Percentiles rank a stretch among this genome's conserved stretches.
These are phyloP conservation scores for Cyanidioschyzon merolae DNA, from an alignment of 23 red algal genomes.

Conservation along the genomic window DNA sequence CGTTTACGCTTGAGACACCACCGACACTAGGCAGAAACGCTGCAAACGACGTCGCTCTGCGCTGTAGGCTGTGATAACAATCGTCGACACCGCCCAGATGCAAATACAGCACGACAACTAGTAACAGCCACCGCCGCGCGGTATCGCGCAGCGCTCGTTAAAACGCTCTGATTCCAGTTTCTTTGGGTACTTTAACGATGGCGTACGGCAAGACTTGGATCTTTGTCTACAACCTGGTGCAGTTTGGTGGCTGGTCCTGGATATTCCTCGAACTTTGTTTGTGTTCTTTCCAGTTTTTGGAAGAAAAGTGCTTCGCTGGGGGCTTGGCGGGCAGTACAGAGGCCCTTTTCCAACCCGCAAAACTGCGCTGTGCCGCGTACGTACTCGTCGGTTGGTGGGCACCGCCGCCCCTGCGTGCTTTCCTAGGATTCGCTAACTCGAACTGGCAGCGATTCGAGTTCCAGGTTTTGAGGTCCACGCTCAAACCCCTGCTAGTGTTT, in stretches of 20 bases:
- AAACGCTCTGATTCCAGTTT: too few species aligned
- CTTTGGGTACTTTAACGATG: too few species aligned
- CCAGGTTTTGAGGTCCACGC: not conserved
- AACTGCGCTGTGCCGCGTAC: not conserved
- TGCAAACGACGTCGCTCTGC: too few species aligned
- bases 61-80: too few species aligned
- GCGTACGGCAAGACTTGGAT: slow-evolving; percentile 42
- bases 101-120: too few species aligned
- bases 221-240: slow-evolving; percentile 44
- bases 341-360: not conserved
- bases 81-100: too few species aligned
- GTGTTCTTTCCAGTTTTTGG: not conserved
- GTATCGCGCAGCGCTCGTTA: too few species aligned
- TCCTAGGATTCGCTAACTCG: not conserved
- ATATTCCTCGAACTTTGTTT: not conserved
- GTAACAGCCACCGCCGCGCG: too few species aligned
- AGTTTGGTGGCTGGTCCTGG: slow-evolving; percentile 42
- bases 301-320: not conserved
- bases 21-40: too few species aligned
- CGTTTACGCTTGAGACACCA: too few species aligned
- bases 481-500: slow-evolving; percentile 32
- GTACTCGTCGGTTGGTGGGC: not conserved
- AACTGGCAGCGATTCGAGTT: not conserved
- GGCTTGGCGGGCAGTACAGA: not conserved
- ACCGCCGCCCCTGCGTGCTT: not conserved